phyloP scores from a whole-genome alignment of 1,139 yeast genomes.

The Pichia sp. region DNA sequence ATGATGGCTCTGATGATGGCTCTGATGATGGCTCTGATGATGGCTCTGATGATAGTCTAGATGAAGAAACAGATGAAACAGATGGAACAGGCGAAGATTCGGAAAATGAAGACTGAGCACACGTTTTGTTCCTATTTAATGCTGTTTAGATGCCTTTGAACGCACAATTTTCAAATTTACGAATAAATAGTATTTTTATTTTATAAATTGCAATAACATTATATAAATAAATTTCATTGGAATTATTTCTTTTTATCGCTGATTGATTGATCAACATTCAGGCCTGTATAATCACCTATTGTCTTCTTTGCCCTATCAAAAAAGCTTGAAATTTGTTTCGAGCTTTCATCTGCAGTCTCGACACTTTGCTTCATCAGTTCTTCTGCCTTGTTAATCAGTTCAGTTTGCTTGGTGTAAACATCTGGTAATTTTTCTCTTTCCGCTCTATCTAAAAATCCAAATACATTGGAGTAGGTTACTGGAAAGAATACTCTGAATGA shows the following conservation, averaged over 20 bases:
- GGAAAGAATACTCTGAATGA: slow-evolving; percentile 79
- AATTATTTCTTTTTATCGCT: slow-evolving; percentile 40
- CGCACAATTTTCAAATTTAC: background rate
- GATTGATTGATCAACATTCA: slow-evolving; percentile 58
- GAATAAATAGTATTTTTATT: background rate
- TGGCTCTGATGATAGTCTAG: slow-evolving; percentile 12
- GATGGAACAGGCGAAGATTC: background rate
- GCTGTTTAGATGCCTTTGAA: background rate
- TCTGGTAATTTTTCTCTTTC: slow-evolving; percentile 63
- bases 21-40: slow-evolving; percentile 12
- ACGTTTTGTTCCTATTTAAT: background rate
- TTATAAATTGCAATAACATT: background rate
- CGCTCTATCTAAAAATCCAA: slow-evolving; percentile 53
- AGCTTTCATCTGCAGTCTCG: slow-evolving; percentile 35
- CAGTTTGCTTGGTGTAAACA: slow-evolving; percentile 59
- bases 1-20: slow-evolving; percentile 8
- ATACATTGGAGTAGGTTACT: slow-evolving; percentile 61
- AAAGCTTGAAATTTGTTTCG: slow-evolving; percentile 31
- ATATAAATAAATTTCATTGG: background rate
- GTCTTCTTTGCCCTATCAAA: slow-evolving; percentile 41
- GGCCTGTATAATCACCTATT: slow-evolving; percentile 59
- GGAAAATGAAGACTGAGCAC: background rate
- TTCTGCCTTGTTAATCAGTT: slow-evolving; percentile 41
- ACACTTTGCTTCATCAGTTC: slow-evolving; percentile 41
- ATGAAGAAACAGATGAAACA: slow-evolving; percentile 7